phyloP scores from a whole-genome alignment of 257 asterid genomes.

The Orobanche coerulescens region DNA sequence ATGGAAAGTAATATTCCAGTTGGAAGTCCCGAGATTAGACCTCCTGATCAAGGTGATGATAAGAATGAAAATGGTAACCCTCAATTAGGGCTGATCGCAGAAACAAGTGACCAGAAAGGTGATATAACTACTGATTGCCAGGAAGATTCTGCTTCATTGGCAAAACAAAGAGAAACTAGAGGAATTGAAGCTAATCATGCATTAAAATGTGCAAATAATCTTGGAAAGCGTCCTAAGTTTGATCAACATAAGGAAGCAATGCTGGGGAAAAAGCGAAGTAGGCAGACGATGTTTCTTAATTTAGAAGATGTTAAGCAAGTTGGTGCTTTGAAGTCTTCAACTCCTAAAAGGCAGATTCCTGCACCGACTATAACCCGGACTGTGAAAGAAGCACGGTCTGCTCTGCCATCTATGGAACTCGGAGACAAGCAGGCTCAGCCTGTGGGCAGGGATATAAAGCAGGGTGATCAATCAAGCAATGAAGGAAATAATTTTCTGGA shows the following conservation, averaged over 20 bases:
- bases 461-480: conserved; percentile 42
- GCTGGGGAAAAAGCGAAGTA: conserved; percentile 91
- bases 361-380: conserved; percentile 63
- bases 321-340: conserved; percentile 60
- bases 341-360: conserved; percentile 91
- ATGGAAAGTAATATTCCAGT: conserved; percentile 26
- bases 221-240: conserved; percentile 72
- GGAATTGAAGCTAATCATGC: conserved; percentile 84
- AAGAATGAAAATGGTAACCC: conserved; percentile 45
- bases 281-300: conserved; percentile 94
- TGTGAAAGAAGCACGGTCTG: conserved; percentile 58
- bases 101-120: conserved; percentile 50
- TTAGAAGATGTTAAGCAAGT: conserved; percentile 89
- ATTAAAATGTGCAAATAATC: conserved; percentile 50
- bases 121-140: conserved; percentile 38
- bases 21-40: conserved; percentile 27
- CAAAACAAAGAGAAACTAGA: conserved; percentile 65
- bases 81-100: conserved; percentile 35
- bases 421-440: conserved; percentile 68
- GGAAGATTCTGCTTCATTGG: conserved; percentile 55
- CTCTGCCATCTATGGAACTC: conserved; percentile 40
- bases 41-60: conserved; percentile 33
- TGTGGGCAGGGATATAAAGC: conserved; percentile 43
- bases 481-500: conserved; percentile 52
- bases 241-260: conserved; percentile 89